A percentile compares a stretch with the other conserved stretches of the same genome.
These are phyloP conservation scores for Wakefieldia striispora DNA, from an alignment of 768 basidiomycete species.

Conservation along the genomic window DNA sequence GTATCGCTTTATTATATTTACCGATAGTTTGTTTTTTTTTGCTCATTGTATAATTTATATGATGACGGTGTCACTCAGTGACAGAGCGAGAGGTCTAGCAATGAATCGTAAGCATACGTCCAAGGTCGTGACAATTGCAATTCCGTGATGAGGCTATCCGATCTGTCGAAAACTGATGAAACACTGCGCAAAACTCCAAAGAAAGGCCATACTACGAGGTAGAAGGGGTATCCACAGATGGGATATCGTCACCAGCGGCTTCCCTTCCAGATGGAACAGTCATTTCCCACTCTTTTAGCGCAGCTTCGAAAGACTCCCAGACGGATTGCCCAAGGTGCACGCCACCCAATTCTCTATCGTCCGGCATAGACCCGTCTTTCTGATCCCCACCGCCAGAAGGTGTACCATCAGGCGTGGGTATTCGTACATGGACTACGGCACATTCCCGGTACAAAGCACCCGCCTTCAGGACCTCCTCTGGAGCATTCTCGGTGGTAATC, in stretches of 20 bases:
- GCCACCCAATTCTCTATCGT: slow-evolving; percentile 72
- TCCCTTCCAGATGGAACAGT: slow-evolving; percentile 21
- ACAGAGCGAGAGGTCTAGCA: slow-evolving; percentile 5
- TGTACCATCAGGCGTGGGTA: slow-evolving; percentile 30
- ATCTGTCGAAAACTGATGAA: slow-evolving; percentile 6
- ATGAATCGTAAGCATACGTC: neutral
- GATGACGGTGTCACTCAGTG: slow-evolving; percentile 2
- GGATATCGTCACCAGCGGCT: slow-evolving; percentile 20
- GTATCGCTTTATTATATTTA: slow-evolving; percentile 29
- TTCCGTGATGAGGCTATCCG: neutral
- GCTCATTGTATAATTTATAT: slow-evolving; percentile 28
- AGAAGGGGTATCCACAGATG: slow-evolving; percentile 23
- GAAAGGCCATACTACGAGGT: slow-evolving; percentile 12
- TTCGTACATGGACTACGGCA: slow-evolving; percentile 51
- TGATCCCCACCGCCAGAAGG: slow-evolving; percentile 26
- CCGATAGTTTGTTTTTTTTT: slow-evolving; percentile 5
- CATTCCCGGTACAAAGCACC: slow-evolving; percentile 79
- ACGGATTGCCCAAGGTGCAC: slow-evolving; percentile 64
- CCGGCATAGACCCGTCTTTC: slow-evolving; percentile 39
- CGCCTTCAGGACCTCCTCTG: slow-evolving; percentile 70
- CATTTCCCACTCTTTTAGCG: slow-evolving; percentile 66
- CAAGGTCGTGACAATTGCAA: neutral
- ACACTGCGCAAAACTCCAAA: neutral
- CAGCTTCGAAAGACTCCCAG: slow-evolving; percentile 75
- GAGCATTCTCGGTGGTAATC: slow-evolving; percentile 17